A percentile compares a stretch with the other conserved stretches of the same genome.
Conservation (phyloP, 1,139 yeast genomes). For the Nakaseomyces uthaithaninus region DNA sequence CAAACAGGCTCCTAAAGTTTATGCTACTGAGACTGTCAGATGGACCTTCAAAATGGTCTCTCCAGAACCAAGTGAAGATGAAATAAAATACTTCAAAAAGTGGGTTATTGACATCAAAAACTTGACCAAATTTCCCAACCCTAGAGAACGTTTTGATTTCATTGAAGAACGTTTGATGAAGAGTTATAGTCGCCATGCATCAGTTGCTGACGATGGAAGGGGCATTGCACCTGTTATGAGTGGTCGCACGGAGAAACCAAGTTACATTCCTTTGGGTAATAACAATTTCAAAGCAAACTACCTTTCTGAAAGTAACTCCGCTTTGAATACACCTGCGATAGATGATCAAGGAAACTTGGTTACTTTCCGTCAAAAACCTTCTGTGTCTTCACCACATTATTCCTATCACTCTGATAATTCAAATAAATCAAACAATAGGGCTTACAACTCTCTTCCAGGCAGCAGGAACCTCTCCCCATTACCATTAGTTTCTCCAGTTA, state of each 20-base stretch:
- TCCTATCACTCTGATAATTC: conserved; percentile 8
- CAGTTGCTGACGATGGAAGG: conserved; percentile 6
- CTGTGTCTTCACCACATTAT: conserved; percentile 9
- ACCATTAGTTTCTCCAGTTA: conserved; percentile 23
- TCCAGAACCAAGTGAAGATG: conserved; percentile 29
- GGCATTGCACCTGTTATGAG: conserved; percentile 4
- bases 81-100: conserved; percentile 34
- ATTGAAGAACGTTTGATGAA: conserved; percentile 29
- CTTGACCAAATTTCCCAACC: conserved; percentile 33
- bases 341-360: conserved; percentile 33
- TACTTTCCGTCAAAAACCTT: conserved; percentile 4
- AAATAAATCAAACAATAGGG: conserved; percentile 1
- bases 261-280: conserved; percentile 21
- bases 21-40: conserved; percentile 23
- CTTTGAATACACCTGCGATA: conserved; percentile 31
- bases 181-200: conserved; percentile 1
- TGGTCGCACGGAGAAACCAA: conserved; percentile 19
- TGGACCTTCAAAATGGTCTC: conserved; percentile 26
- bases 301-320: conserved; percentile 12
- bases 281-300: neutral
- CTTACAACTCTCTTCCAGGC: conserved; percentile 2
- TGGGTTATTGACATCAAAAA: conserved; percentile 42
- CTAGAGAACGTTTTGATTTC: conserved; percentile 32
- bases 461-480: conserved; percentile 7
- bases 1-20: conserved; percentile 4